phyloP scores from a whole-genome alignment of 345 rosid genomes.

The Aquilaria sinensis region DNA sequence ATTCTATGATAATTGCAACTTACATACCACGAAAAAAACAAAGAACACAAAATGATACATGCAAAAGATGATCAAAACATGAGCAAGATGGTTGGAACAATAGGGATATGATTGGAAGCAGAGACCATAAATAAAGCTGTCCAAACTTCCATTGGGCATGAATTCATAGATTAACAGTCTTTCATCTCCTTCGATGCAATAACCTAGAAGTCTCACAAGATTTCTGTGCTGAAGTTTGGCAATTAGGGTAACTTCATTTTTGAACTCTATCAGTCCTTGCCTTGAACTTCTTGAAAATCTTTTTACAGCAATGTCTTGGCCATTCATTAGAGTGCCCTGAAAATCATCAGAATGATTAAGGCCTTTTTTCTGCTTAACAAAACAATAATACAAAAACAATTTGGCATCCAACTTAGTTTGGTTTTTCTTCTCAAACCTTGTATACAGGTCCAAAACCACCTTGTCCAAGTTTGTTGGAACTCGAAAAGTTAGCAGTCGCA shows the following conservation, averaged over 20 bases:
- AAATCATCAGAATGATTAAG: background rate
- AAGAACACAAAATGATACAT: background rate
- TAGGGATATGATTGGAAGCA: background rate
- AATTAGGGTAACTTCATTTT: slow-evolving; percentile 34
- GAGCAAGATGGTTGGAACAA: too few relatives aligned
- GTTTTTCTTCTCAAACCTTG: too few relatives aligned
- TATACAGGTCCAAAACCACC: too few relatives aligned
- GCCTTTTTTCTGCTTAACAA: too few relatives aligned
- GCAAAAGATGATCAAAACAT: too few relatives aligned
- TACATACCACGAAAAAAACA: too few relatives aligned
- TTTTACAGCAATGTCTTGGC: slow-evolving; percentile 47
- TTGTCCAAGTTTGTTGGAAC: background rate
- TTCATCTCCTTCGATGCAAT: slow-evolving; percentile 26
- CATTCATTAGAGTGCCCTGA: slow-evolving; percentile 35
- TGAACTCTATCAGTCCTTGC: slow-evolving; percentile 40
- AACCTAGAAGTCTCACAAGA: slow-evolving; percentile 38
- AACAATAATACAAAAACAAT: too few relatives aligned
- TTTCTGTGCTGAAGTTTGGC: slow-evolving; percentile 49
- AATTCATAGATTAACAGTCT: slow-evolving; percentile 29
- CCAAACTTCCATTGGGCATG: slow-evolving; percentile 28
- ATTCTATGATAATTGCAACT: background rate
- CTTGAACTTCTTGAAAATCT: slow-evolving; percentile 38
- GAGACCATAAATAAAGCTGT: slow-evolving; percentile 23
- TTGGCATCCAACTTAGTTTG: too few relatives aligned
- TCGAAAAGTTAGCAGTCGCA: background rate